phyloP scores from a whole-genome alignment of 768 basidiomycete genomes.

The Suillus decipiens region DNA sequence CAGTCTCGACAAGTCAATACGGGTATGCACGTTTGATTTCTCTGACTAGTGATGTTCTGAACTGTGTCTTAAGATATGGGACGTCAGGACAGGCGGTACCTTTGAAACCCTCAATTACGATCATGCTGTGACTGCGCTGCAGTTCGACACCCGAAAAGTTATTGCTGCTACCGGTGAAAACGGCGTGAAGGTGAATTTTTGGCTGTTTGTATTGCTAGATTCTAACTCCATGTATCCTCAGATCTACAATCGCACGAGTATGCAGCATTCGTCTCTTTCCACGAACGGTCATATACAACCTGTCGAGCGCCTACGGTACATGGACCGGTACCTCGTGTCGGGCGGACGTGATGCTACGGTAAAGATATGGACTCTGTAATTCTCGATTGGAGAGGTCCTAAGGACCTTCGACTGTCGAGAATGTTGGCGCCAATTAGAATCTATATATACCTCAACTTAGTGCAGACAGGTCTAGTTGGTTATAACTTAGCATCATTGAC shows the following conservation, averaged over 20 bases:
- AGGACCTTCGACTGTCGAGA: not conserved
- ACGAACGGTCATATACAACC: constrained; percentile 96
- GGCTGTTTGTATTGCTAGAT: not conserved
- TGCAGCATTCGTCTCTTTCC: constrained; percentile 79
- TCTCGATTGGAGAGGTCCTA: not conserved
- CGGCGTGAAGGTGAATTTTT: constrained; percentile 70
- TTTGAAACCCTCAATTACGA: constrained; percentile 92
- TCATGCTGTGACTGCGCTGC: constrained; percentile 84
- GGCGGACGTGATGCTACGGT: constrained; percentile 85
- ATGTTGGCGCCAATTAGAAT: constrained; percentile 7
- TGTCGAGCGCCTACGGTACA: constrained; percentile 86
- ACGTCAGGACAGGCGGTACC: constrained; percentile 85
- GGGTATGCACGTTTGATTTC: constrained; percentile 50
- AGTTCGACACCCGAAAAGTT: constrained; percentile 94
- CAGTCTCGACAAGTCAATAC: constrained; percentile 89
- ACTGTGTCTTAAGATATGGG: constrained; percentile 76
- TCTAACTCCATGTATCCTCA: constrained; percentile 30
- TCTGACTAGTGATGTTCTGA: constrained; percentile 6
- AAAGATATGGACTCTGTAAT: constrained; percentile 92
- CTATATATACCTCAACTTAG: constrained; percentile 8
- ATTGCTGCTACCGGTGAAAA: constrained; percentile 93
- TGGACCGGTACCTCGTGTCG: constrained; percentile 92
- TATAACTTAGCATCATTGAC: not conserved
- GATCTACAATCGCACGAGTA: constrained; percentile 94
- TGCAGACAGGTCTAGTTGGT: constrained; percentile 3